A percentile compares a stretch with the other conserved stretches of the same genome.
phyloP scores from a whole-genome alignment of 176 grass and related monocot species.

The Dactylis glomerata region DNA sequence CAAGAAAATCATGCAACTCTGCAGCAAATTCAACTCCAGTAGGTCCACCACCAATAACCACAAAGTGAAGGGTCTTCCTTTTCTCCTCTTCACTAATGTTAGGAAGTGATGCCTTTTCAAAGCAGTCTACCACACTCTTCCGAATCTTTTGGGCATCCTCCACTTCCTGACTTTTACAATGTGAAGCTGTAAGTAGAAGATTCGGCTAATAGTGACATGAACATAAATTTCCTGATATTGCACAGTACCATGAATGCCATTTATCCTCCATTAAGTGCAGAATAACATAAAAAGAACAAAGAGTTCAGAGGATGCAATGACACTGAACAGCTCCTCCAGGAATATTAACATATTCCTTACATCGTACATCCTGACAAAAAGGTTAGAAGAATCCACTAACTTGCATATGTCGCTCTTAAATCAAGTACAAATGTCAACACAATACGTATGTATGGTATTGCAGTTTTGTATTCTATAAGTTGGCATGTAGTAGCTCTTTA shows the following conservation, averaged over 20 bases:
- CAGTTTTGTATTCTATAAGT: background rate
- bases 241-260: background rate
- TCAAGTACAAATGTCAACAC: background rate
- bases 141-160: slow-evolving; percentile 91
- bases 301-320: background rate
- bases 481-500: background rate
- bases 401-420: no score
- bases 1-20: slow-evolving; percentile 94
- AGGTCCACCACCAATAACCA: slow-evolving; percentile 91
- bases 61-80: slow-evolving; percentile 78
- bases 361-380: no score
- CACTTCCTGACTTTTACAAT: slow-evolving; percentile 65
- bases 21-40: slow-evolving; percentile 98
- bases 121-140: slow-evolving; percentile 74
- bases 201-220: slow-evolving; percentile 7
- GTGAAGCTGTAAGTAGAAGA: slow-evolving; percentile 11
- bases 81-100: slow-evolving; percentile 70
- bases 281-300: background rate
- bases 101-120: slow-evolving; percentile 81
- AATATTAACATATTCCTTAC: background rate
- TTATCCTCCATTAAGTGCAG: background rate
- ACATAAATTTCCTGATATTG: background rate
- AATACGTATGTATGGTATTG: background rate
- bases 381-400: no score
- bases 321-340: background rate